A percentile compares a stretch with the other conserved stretches of the same genome.
Conservation (phyloP, 345 rosid genomes). For the Microcos paniculata region DNA sequence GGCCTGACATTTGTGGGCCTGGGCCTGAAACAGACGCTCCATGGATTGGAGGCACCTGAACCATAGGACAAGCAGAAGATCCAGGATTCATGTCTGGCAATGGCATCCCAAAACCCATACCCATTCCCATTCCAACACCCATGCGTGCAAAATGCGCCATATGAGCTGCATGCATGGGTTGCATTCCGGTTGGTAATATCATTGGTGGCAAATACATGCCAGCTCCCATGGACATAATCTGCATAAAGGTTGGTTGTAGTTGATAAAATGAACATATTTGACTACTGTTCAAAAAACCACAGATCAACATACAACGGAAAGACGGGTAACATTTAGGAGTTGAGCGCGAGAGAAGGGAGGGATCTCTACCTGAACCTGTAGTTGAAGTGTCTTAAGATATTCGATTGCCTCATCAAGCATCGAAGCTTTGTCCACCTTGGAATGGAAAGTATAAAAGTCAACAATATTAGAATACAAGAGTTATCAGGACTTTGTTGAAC, state of each 20-base stretch:
- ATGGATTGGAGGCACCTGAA: conserved; percentile 47
- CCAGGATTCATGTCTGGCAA: conserved; percentile 51
- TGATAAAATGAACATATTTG: conserved; percentile 2
- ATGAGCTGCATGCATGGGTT: conserved; percentile 59
- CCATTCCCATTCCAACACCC: conserved; percentile 70
- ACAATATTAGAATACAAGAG: conserved; percentile 7
- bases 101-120: conserved; percentile 63
- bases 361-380: conserved; percentile 78
- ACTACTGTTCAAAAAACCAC: conserved; percentile 15
- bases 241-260: conserved; percentile 20
- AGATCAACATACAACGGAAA: background rate
- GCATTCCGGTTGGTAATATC: conserved; percentile 72
- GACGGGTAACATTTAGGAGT: background rate
- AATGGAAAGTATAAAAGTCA: conserved; percentile 28
- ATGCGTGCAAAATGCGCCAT: conserved; percentile 47
- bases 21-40: conserved; percentile 55
- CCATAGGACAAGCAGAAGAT: conserved; percentile 41
- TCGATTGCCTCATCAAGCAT: conserved; percentile 97
- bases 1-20: conserved; percentile 33
- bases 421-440: conserved; percentile 91
- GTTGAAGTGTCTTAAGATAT: conserved; percentile 82
- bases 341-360: background rate
- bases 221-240: conserved; percentile 86
- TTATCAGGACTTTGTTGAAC: conserved; percentile 10
- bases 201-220: conserved; percentile 76